phyloP scores from a whole-genome alignment of 176 grass and related monocot species.

The Rhynchospora breviuscula region DNA sequence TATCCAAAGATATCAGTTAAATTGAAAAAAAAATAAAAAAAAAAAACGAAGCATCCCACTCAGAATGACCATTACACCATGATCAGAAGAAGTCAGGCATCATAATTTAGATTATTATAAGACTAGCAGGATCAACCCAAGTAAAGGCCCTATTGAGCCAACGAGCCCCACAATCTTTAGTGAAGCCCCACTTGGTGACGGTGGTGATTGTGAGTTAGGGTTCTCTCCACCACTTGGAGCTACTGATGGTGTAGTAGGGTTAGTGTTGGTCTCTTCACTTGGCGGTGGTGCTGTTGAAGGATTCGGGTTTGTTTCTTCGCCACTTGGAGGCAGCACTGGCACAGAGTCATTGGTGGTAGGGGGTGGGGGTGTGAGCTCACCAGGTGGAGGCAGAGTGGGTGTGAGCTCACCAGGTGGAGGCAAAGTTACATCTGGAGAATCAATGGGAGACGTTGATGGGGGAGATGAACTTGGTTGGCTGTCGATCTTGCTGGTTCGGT shows the following conservation, averaged over 20 bases:
- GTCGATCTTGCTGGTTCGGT: slow-evolving; percentile 20
- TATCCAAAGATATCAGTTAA: not conserved
- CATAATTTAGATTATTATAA: slow-evolving; percentile 15
- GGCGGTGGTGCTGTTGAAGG: slow-evolving; percentile 4
- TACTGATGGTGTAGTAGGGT: slow-evolving; percentile 16
- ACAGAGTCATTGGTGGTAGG: not conserved
- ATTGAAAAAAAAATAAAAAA: slow-evolving; percentile 7
- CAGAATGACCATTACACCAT: too few relatives aligned
- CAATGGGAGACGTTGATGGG: not conserved
- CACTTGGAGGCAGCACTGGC: slow-evolving; percentile 2
- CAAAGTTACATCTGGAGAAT: slow-evolving; percentile 4
- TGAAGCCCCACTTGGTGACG: slow-evolving; percentile 25
- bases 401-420: not conserved
- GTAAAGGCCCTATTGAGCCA: slow-evolving; percentile 26
- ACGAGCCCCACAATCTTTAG: slow-evolving; percentile 14
- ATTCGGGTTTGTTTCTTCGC: not conserved
- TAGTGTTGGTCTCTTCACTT: not conserved
- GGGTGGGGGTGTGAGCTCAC: not conserved
- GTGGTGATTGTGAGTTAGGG: slow-evolving; percentile 2
- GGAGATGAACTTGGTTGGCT: not conserved
- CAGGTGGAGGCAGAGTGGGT: not conserved
- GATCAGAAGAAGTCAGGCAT: too few relatives aligned
- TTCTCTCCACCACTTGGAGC: slow-evolving; percentile 6
- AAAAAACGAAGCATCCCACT: not conserved
- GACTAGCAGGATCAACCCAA: slow-evolving; percentile 38